Evolutionary conservation across 1,284 basidiomycete species (phyloP), one percentile per base, ranked within the genome.

Genomic region (Pulchroboletus neoregius): DNA sequence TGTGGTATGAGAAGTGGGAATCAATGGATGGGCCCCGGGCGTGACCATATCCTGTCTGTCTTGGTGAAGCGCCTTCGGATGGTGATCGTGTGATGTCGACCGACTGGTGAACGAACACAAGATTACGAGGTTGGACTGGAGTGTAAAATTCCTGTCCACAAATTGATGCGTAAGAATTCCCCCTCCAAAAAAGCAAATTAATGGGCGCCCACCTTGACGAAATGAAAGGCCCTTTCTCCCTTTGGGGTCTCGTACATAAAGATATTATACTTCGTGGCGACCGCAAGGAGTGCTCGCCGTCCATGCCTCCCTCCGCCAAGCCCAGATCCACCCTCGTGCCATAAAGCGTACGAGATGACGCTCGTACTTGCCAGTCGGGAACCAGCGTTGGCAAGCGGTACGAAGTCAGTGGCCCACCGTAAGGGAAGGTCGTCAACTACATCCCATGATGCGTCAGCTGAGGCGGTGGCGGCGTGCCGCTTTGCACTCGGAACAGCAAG

Each of bases 371-470:
- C 67, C 33, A 90, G 65, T 38, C 84, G 74, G n/a, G 85, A 86
- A 3, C 82, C 79, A 22, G 74, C 63, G 4, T 73, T 67, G 5
- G 85, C 85, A 23, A 91, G 73, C 0, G 86, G 80, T 4, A 87
- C 84, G 58, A 79, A 90, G 61, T 91, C 87, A 0, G 83, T 84
- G 13, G 87, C 85, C 87, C 87, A 91, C 31, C 84, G 76, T 40
- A 90, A 55, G 8, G 87, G 84, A 12, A 87, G 65, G 48, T 89
- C 87, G 11, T 90, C 85, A 3, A 90, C 71, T 13, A 88, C 57
- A 61, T 90, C 87, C 87, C 87, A 89, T 9, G 68, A 63, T 5
- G 76, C 74, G 31, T 82, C 81, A 30, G 68, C 64, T 3, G 74
- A 68, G 20, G 68, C 56, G 20, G 65, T 60, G 38, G 64, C 46